Evolutionary conservation across 176 grass and related monocot genomes (phyloP), one percentile per base, ranked within the genome.

Genomic region (Calamus simplicifolius): DNA sequence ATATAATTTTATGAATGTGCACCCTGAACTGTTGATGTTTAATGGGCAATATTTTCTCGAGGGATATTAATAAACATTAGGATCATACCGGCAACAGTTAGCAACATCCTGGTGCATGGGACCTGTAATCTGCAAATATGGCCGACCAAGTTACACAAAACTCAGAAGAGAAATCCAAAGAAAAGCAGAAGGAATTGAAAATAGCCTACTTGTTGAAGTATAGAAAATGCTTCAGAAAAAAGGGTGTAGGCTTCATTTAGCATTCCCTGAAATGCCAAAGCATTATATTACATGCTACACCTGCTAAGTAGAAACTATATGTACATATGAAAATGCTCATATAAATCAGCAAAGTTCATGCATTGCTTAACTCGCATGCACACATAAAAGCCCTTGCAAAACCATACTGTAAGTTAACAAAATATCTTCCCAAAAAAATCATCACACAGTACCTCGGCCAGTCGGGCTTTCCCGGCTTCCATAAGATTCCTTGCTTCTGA

Each of bases 21-120:
- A 12, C 3, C 12, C 35, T 43, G 8, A 10, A 7, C 35, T 12
- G 35, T 43, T 12, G 35, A 10, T 43, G 35, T 8, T 13, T 12
- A 10, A 43, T 38, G 12, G 6, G 35, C 12, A 43, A 43, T 43
- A 43, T 43, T 43, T 43, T 43, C 35, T 43, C 6, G 13, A 43
- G 8, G 8, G 35, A 64, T 50, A 50, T 12, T 56, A 17, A 28
- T 30, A 53, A 80, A 68, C 55, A 60, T 81, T 61, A 50, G 23
- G 16, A 56, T 7, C 35, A 77, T 88, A 98, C 93, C 93, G 65
- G 66, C 93, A 92, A 76, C 93, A 98, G 59, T 82, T 98, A 52
- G 93, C 87, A 43, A 89, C 87, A 79, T 98, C 93, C 67, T 71
- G 88, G 76, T 98, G 93, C 84, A 98, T 89, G 66, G 93, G 93